Evolutionary conservation across 495 filamentous ascomycete genomes (phyloP), one percentile per base, ranked within the genome.

Genomic region (Aspergillus avenaceus): DNA sequence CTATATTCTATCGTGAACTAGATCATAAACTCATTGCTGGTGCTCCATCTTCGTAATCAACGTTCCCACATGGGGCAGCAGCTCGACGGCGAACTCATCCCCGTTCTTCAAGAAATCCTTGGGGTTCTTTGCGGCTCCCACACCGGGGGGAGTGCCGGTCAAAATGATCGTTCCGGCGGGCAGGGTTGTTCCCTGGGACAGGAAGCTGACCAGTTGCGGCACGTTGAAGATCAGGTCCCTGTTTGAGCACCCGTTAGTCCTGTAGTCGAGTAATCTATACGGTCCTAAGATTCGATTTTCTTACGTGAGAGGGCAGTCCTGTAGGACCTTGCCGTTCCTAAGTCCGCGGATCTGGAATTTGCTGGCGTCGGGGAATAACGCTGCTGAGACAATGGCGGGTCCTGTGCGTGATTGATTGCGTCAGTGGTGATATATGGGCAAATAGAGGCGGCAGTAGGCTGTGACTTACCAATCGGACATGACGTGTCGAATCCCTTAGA

Each of bases 401-500:
- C 81, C 80, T 72, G 23, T n/a, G 16, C 52, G 19, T 47, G 41
- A 24, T 21, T 12, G 5, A 13, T 23, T 2, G 46, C 14, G 8
- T 46, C 29, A 12, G 14, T 34, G n/a, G n/a, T n/a, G n/a, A n/a
- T n/a, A n/a, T n/a, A n/a, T n/a, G n/a, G n/a, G n/a, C n/a, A n/a
- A n/a, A n/a, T n/a, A n/a, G n/a, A n/a, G n/a, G n/a, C n/a, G n/a
- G n/a, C n/a, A n/a, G n/a, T n/a, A n/a, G n/a, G n/a, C n/a, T n/a
- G n/a, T n/a, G n/a, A 50, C 58, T 36, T 47, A 73, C 88, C 89
- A 54, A 81, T 83, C 0, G 88, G 89, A 36, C 87, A 89, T 70
- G 85, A 84, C 27, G 84, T 83, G 62, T 95, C 90, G 58, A 90
- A 92, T 1, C 88, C 87, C 69, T 95, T 95, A 2, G 87, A 88